phyloP scores from a whole-genome alignment of 192 early-diverging fungal species.

The Coemansia sp. region DNA sequence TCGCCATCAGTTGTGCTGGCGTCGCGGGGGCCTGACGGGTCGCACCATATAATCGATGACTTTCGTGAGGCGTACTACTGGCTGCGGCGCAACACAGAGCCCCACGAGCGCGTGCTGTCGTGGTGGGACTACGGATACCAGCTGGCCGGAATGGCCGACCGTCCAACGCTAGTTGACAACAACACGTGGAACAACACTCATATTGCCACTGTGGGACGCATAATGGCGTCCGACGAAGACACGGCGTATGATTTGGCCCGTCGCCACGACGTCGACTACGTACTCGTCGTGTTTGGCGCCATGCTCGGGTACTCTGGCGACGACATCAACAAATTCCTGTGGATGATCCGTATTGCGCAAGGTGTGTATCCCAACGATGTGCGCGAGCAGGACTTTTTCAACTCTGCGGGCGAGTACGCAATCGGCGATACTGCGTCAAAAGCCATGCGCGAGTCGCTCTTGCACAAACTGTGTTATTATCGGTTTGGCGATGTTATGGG shows the following conservation, averaged over 20 bases:
- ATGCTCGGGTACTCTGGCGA: constrained; percentile 98
- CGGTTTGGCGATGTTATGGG: constrained; percentile 89
- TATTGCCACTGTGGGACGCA: constrained; percentile 97
- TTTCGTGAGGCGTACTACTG: constrained; percentile 99
- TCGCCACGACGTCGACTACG: constrained; percentile 94
- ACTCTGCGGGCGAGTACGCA: constrained; percentile 82
- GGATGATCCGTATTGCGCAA: constrained; percentile 99
- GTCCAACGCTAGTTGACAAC: constrained; percentile 97
- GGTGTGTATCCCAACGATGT: constrained; percentile 97
- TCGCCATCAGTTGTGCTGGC: constrained; percentile 98
- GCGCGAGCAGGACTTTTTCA: constrained; percentile 87
- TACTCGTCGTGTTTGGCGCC: constrained; percentile 95
- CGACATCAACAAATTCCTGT: constrained; percentile 99
- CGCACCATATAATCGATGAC: constrained; percentile 96
- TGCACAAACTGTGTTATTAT: constrained; percentile 99
- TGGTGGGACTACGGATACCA: constrained; percentile 99
- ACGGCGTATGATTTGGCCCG: constrained; percentile 89
- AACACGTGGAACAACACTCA: constrained; percentile 99
- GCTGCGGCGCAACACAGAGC: constrained; percentile 94
- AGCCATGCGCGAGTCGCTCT: constrained; percentile 87
- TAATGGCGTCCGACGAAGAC: constrained; percentile 88
- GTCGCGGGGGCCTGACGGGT: constrained; percentile 82
- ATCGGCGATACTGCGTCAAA: constrained; percentile 86
- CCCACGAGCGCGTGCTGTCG: constrained; percentile 92
- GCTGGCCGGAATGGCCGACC: constrained; percentile 98